A percentile compares a stretch with the other conserved stretches of the same genome.
Evolutionary conservation across 305 asterid species (phyloP).

Genomic region (Plantago coronopus): DNA sequence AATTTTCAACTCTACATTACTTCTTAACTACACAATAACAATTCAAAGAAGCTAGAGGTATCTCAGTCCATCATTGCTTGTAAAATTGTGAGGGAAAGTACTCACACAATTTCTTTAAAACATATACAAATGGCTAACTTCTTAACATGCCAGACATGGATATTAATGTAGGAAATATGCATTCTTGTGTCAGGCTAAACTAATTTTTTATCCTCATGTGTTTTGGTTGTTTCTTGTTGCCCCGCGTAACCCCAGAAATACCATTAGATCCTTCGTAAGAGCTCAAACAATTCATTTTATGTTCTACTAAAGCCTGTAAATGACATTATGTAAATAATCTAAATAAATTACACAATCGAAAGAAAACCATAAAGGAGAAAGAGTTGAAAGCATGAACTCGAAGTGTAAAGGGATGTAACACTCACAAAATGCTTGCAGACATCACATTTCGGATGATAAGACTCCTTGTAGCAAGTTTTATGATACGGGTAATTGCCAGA

Average conservation of each 20-base stretch:
- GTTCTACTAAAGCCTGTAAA: background rate
- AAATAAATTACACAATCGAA: background rate
- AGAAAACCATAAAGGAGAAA: slow-evolving; percentile 14
- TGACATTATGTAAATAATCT: too few species aligned
- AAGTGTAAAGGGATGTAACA: slow-evolving; percentile 19
- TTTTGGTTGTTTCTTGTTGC: too few species aligned
- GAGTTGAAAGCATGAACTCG: slow-evolving; percentile 13
- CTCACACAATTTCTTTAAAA: background rate
- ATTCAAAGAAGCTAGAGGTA: background rate
- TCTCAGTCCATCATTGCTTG: background rate
- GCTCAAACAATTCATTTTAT: too few species aligned
- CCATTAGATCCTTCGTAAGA: too few species aligned
- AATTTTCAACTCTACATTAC: background rate
- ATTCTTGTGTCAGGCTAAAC: too few species aligned
- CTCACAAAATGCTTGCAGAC: slow-evolving; percentile 91
- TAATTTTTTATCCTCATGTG: too few species aligned
- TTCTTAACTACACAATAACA: background rate
- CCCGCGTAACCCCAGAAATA: too few species aligned
- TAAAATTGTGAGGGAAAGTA: background rate
- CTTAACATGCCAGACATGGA: background rate
- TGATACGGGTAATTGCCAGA: slow-evolving; percentile 81
- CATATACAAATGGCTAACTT: background rate
- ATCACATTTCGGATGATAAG: slow-evolving; percentile 88
- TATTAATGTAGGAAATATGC: too few species aligned
- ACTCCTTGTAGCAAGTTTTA: slow-evolving; percentile 86